Evolutionary conservation across 495 filamentous ascomycete species (phyloP).

Genomic region (Penicillium salamii): DNA sequence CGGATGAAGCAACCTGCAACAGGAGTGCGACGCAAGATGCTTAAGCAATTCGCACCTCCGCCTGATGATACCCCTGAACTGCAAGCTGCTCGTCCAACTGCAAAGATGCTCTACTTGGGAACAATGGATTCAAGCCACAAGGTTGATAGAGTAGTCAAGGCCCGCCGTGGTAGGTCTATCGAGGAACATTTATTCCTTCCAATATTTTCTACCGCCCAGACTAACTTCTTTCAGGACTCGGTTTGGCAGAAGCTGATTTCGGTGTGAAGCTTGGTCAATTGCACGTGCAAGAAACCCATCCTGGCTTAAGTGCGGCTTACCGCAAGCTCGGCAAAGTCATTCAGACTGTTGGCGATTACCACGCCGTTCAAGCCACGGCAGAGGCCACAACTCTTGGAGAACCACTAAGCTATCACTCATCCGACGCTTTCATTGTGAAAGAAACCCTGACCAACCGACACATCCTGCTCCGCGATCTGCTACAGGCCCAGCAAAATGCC

Average conservation of each 20-base stretch:
- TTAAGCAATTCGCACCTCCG: constrained; percentile 98
- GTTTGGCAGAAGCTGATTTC: constrained; percentile 89
- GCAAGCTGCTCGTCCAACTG: constrained; percentile 79
- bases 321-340: constrained; percentile 92
- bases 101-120: constrained; percentile 94
- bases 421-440: constrained; percentile 97
- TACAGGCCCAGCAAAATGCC: constrained; percentile 80
- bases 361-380: constrained; percentile 95
- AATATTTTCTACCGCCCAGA: background rate
- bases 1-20: constrained; percentile 96
- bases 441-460: constrained; percentile 98
- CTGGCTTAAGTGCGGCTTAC: constrained; percentile 83
- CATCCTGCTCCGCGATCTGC: constrained; percentile 91
- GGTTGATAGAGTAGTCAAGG: constrained; percentile 89
- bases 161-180: constrained; percentile 69
- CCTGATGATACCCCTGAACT: constrained; percentile 97
- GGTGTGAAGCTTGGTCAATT: constrained; percentile 84
- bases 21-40: constrained; percentile 85
- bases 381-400: constrained; percentile 95
- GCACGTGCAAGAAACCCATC: constrained; percentile 84
- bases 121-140: constrained; percentile 96
- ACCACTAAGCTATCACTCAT: constrained; percentile 91
- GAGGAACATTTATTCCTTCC: background rate
- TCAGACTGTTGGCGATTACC: constrained; percentile 89
- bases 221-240: constrained; percentile 62